Base-by-base conservation (phyloP, 768 basidiomycete species). In the Suillus cothurnatus region DNA sequence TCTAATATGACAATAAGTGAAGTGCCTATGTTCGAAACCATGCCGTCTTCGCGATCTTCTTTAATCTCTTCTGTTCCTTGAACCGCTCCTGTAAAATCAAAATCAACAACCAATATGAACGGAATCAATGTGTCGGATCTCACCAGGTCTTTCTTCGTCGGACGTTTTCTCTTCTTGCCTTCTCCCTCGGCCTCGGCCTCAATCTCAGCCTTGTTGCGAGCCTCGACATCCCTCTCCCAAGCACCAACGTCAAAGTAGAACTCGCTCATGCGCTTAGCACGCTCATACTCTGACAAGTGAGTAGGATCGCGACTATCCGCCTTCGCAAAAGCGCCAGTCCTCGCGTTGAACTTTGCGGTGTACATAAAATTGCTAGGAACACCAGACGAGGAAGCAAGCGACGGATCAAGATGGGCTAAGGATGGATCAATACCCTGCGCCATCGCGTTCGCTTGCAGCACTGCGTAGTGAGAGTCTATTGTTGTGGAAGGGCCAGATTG, bases 31-130 rank as follows among this genome's bases (percentile, higher is more conserved):
- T 91, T 73, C 93, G 87, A 70, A 94, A 74, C 93, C 92, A 94
- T 11, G 93, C 93, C 1, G 92, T 94, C 81, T 93, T 94, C 45
- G 92, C 91, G 11, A 93, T 87, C 79, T 94, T 94, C 81, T 94
- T 94, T 72, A 81, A 77, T 68, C 78, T 83, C 76, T 94, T 94
- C 80, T 92, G 89, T 73, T 93, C 91, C 73, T 90, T 92, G 76
- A 90, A 94, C 49, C 91, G 87, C 69, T 94, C 91, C 92, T 93
- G 74, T 55, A 53, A 50, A 73, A 66, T 57, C 64, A 23, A 70
- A 59, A 38, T 45, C 66, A 41, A 61, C 43, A 38, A 61, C 60
- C 58, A 7, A 53, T 57, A 17, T 15, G 26, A 65, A 64, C 47
- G 63, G 26, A 64, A 64, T 53, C 8, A 28, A 47, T 21, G 28